phyloP scores from a whole-genome alignment of 164 flowering plant genomes.

The Piper betle region DNA sequence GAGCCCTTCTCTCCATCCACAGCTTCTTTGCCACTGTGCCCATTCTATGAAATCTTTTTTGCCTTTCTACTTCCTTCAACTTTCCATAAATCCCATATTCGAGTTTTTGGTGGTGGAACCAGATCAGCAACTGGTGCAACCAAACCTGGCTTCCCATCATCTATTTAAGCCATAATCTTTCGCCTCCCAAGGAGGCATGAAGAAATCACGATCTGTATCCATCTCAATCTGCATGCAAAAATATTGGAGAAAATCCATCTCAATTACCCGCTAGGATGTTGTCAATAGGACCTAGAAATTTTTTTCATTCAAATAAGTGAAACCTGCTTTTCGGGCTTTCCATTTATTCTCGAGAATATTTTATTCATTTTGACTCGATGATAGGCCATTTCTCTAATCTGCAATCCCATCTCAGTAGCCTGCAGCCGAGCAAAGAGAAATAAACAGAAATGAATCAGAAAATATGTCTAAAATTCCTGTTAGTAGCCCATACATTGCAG shows the following conservation, averaged over 20 bases:
- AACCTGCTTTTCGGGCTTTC: slow-evolving; percentile 80
- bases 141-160: slow-evolving; percentile 89
- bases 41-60: slow-evolving; percentile 30
- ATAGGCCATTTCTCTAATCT: slow-evolving; percentile 66
- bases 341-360: slow-evolving; percentile 75
- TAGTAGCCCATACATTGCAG: too few species aligned
- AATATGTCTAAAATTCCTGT: background rate
- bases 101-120: slow-evolving; percentile 70
- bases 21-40: slow-evolving; percentile 15
- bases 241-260: background rate
- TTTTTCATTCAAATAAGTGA: background rate
- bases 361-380: slow-evolving; percentile 75
- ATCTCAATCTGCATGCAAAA: slow-evolving; percentile 44
- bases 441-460: background rate
- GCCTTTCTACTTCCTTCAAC: slow-evolving; percentile 43
- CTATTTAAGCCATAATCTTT: slow-evolving; percentile 77
- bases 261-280: background rate
- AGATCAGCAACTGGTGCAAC: slow-evolving; percentile 73
- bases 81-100: slow-evolving; percentile 55
- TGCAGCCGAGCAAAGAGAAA: slow-evolving; percentile 13
- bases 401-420: slow-evolving; percentile 60
- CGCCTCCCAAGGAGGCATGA: slow-evolving; percentile 89
- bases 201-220: slow-evolving; percentile 79
- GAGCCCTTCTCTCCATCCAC: slow-evolving; percentile 21
- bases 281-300: too few species aligned